A percentile compares a stretch with the other conserved stretches of the same genome.
Conservation (phyloP, 495 filamentous ascomycete species). For the Annulohypoxylon nitens region DNA sequence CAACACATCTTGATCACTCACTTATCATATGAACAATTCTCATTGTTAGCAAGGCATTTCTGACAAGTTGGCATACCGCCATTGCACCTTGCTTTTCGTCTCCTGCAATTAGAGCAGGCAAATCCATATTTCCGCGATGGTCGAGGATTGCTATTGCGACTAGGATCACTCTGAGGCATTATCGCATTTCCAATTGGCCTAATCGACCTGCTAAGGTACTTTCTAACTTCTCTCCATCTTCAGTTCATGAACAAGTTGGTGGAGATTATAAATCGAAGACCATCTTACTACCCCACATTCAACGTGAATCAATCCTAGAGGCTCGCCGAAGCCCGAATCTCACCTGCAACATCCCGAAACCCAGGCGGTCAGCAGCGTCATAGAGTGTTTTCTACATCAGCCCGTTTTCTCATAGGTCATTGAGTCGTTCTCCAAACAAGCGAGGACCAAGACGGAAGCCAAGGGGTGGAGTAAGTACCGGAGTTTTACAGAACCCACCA, state of each 20-base stretch:
- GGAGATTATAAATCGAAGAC: constrained; percentile 3
- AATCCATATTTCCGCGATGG: constrained; percentile 26
- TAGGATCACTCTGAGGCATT: constrained; percentile 7
- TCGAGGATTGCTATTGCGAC: constrained; percentile 16
- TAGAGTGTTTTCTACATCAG: not conserved
- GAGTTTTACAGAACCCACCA: not conserved
- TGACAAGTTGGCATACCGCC: constrained; percentile 24
- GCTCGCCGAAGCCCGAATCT: not conserved
- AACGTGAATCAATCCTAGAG: not conserved
- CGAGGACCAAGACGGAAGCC: not conserved
- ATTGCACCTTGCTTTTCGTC: constrained; percentile 5
- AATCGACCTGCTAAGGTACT: not conserved
- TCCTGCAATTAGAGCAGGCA: constrained; percentile 23
- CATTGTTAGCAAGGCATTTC: constrained; percentile 20
- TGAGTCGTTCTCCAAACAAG: not conserved
- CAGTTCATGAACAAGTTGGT: not conserved
- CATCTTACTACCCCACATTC: constrained; percentile 6
- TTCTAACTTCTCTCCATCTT: not conserved
- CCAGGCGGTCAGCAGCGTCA: constrained; percentile 1
- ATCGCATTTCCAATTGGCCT: not conserved
- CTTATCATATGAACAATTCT: constrained; percentile 26
- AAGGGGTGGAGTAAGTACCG: not conserved
- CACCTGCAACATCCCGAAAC: not conserved
- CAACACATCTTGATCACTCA: not conserved
- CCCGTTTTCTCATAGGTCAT: not conserved